Evolutionary conservation across 2,329 filamentous ascomycete genomes (phyloP).

Genomic region (Alternaria gaisen): DNA sequence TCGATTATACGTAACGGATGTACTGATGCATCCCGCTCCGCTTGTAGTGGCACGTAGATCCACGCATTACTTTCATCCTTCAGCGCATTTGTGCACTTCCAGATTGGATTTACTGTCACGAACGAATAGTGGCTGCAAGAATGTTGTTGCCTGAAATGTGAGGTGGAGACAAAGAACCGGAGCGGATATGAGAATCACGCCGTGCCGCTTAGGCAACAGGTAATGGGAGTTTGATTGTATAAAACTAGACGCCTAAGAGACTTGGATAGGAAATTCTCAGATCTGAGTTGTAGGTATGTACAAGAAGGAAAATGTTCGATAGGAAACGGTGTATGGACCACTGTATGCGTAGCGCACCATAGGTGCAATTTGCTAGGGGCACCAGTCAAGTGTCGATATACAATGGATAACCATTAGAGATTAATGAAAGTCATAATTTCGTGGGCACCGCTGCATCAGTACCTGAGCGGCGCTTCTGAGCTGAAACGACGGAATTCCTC

Average conservation of each 20-base stretch:
- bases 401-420: background rate
- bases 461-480: constrained; percentile 24
- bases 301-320: constrained; percentile 1
- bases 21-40: background rate
- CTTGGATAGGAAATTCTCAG: background rate
- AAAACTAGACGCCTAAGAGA: constrained; percentile 3
- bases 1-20: background rate
- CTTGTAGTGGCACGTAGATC: background rate
- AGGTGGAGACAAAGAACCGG: constrained; percentile 1
- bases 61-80: background rate
- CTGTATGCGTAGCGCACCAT: background rate
- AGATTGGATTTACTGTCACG: background rate
- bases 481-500: constrained; percentile 33
- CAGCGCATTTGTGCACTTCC: background rate
- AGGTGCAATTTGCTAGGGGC: background rate
- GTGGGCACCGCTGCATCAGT: background rate
- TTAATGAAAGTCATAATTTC: constrained; percentile 2
- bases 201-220: background rate
- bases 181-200: constrained; percentile 6
- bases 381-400: background rate
- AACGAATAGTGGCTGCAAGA: constrained; percentile 2
- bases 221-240: background rate
- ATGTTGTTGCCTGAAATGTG: constrained; percentile 15
- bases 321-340: background rate
- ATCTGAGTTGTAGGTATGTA: background rate